Conservation (phyloP, 2,329 filamentous ascomycete species). For the Conoideocrella luteorostrata region DNA sequence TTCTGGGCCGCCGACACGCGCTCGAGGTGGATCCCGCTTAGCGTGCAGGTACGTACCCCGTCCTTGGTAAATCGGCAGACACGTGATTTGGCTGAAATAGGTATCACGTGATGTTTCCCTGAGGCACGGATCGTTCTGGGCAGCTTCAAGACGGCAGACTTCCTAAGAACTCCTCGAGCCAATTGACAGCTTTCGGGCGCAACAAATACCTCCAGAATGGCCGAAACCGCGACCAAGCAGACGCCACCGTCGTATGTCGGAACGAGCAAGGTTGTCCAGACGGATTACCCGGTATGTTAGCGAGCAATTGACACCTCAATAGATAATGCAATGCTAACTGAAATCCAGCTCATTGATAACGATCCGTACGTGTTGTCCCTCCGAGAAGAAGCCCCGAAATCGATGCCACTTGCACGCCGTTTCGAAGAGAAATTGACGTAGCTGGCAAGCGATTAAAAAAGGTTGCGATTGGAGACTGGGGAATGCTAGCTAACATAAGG, state of each 20-base stretch:
- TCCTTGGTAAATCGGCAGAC: not conserved
- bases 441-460: no score
- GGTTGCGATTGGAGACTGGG: no score
- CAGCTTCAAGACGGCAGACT: constrained; percentile 16
- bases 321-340: constrained; percentile 12
- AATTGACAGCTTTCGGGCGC: constrained; percentile 21
- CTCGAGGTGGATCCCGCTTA: not conserved
- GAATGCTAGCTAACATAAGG: constrained; percentile 25
- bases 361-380: constrained; percentile 65
- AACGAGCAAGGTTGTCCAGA: constrained; percentile 66
- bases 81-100: not conserved
- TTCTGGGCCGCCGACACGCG: constrained; percentile 10
- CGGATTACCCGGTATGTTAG: constrained; percentile 75
- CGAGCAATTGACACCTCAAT: constrained; percentile 16
- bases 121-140: constrained; percentile 21
- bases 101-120: constrained; percentile 24
- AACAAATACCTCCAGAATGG: constrained; percentile 27
- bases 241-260: constrained; percentile 28
- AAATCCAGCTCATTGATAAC: constrained; percentile 86
- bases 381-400: no score
- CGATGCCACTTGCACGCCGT: no score
- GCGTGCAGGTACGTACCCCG: not conserved
- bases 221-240: constrained; percentile 32
- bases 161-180: constrained; percentile 1
- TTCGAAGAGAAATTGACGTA: no score